phyloP scores from a whole-genome alignment of 2,329 filamentous ascomycete species.

The Aspergillus ustus region DNA sequence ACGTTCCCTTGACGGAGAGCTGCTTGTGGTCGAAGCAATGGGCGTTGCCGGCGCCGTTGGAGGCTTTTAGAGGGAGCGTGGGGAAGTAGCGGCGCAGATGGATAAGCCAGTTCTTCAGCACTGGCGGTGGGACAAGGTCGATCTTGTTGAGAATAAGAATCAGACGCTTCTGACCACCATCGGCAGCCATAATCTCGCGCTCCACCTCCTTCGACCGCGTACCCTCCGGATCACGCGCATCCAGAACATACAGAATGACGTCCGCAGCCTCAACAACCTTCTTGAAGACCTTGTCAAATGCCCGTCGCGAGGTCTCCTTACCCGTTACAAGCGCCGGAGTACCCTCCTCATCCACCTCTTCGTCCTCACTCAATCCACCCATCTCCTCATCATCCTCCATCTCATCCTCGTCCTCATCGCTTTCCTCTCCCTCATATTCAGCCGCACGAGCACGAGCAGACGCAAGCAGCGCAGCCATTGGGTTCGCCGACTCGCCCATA shows the following conservation, averaged over 20 bases:
- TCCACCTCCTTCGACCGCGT: constrained; percentile 91
- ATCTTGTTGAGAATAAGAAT: constrained; percentile 97
- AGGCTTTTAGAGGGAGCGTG: constrained; percentile 85
- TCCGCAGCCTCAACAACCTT: constrained; percentile 86
- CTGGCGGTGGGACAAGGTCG: constrained; percentile 80
- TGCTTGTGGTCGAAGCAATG: constrained; percentile 92
- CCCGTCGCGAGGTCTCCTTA: constrained; percentile 73
- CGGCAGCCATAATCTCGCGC: constrained; percentile 87
- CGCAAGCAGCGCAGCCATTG: constrained; percentile 49
- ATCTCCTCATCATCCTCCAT: constrained; percentile 61
- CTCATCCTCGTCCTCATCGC: constrained; percentile 53
- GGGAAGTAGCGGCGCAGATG: constrained; percentile 90
- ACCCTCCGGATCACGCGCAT: constrained; percentile 87
- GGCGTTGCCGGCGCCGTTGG: constrained; percentile 79
- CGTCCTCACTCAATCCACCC: constrained; percentile 61
- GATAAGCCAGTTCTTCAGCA: constrained; percentile 81
- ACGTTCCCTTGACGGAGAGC: constrained; percentile 83
- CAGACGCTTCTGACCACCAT: constrained; percentile 79
- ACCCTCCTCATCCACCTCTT: constrained; percentile 57
- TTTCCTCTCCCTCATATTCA: constrained; percentile 45
- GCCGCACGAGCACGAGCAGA: constrained; percentile 49
- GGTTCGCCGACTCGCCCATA: constrained; percentile 54
- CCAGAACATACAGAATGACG: constrained; percentile 89
- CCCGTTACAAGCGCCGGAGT: constrained; percentile 51
- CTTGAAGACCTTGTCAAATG: constrained; percentile 96